A percentile compares a stretch with the other conserved stretches of the same genome.
Conservation (phyloP, 83 land plant species). For the Picea mariana region DNA sequence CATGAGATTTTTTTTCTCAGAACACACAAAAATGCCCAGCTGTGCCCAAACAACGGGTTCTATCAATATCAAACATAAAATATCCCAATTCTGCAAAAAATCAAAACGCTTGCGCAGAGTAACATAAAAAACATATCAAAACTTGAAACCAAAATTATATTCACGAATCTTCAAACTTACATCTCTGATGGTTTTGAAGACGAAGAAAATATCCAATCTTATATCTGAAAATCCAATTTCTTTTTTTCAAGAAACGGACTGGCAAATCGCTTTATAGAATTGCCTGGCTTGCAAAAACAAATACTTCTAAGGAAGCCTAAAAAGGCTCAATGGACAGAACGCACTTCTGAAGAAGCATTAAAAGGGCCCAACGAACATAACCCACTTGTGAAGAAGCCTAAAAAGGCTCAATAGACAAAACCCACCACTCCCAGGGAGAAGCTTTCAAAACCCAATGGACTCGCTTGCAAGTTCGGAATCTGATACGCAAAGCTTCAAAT, state of each 20-base stretch:
- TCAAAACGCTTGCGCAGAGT: not conserved
- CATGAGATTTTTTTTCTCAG: too few relatives aligned
- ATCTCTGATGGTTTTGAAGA: not conserved
- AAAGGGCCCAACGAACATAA: too few relatives aligned
- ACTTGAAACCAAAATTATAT: not conserved
- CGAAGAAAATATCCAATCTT: not conserved
- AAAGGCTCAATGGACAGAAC: not conserved
- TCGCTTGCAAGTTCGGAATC: conserved; percentile 12
- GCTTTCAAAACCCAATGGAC: not conserved
- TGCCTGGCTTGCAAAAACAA: not conserved
- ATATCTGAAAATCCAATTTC: not conserved
- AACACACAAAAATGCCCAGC: not conserved
- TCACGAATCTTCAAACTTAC: not conserved
- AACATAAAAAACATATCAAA: not conserved
- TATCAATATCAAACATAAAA: too few relatives aligned
- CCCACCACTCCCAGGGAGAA: not conserved
- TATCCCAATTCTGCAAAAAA: not conserved
- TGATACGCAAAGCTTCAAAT: conserved; percentile 1
- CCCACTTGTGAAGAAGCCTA: too few relatives aligned
- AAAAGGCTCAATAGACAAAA: too few relatives aligned
- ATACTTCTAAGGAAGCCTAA: not conserved
- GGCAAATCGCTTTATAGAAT: not conserved
- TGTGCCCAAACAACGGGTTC: too few relatives aligned
- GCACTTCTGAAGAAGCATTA: conserved; percentile 2
- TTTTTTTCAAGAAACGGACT: not conserved